Conservation (phyloP, 2,329 filamentous ascomycete species). For the Tympanopsis confertula region DNA sequence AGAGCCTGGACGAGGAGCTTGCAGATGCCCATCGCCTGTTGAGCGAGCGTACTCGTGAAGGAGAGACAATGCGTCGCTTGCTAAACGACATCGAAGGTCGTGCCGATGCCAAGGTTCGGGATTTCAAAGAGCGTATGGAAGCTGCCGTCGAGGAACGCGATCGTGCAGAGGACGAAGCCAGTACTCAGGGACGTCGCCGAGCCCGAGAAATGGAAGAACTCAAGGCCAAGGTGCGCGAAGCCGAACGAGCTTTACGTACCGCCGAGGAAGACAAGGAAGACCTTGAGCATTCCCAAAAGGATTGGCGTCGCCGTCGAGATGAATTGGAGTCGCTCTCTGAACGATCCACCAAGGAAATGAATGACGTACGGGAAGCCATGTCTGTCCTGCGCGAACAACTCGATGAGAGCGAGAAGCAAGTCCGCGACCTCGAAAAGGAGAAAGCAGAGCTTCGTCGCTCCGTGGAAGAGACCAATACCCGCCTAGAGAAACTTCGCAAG, state of each 20-base stretch:
- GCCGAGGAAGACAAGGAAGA: conserved; percentile 68
- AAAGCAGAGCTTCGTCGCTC: conserved; percentile 62
- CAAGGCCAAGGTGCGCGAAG: conserved; percentile 65
- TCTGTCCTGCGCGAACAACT: conserved; percentile 67
- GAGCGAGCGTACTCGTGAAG: conserved; percentile 78
- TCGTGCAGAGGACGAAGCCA: conserved; percentile 80
- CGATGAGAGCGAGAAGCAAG: conserved; percentile 77
- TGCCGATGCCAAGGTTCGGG: conserved; percentile 69
- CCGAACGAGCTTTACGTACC: conserved; percentile 64
- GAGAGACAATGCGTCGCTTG: conserved; percentile 85
- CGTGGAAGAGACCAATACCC: conserved; percentile 65
- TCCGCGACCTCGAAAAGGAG: conserved; percentile 73
- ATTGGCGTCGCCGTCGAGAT: conserved; percentile 62
- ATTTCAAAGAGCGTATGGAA: conserved; percentile 83
- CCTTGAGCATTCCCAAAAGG: conserved; percentile 60
- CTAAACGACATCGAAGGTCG: conserved; percentile 76
- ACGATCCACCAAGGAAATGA: conserved; percentile 59
- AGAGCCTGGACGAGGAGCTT: conserved; percentile 84
- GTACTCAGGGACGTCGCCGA: conserved; percentile 61
- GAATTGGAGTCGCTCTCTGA: conserved; percentile 64
- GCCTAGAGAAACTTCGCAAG: conserved; percentile 71
- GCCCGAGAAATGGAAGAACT: conserved; percentile 80
- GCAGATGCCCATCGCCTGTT: conserved; percentile 78
- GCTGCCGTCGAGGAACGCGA: conserved; percentile 88
- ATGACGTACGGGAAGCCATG: conserved; percentile 67